phyloP scores from a whole-genome alignment of 73 alveolate species.

The Paramecium caudatum region DNA sequence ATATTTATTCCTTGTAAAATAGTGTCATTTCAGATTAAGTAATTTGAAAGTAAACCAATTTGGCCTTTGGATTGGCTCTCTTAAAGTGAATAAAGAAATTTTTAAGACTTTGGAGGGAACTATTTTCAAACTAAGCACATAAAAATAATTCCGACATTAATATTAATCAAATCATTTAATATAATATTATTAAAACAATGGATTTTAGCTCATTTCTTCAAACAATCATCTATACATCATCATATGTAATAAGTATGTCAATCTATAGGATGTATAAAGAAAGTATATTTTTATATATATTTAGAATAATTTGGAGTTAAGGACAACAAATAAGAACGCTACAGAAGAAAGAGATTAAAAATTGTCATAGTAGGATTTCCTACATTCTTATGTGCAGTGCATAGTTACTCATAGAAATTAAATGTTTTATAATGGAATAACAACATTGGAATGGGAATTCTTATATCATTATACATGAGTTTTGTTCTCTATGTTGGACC shows the following conservation, averaged over 20 bases:
- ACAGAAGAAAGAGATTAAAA: constrained; percentile 18
- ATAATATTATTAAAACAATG: no score
- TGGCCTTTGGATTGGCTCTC: constrained; percentile 36
- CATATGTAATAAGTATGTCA: constrained; percentile 32
- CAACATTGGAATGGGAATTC: constrained; percentile 15
- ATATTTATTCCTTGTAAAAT: constrained; percentile 16
- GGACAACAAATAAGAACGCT: constrained; percentile 22
- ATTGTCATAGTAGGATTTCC: constrained; percentile 42
- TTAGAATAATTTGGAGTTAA: constrained; percentile 13
- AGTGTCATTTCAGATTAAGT: neutral
- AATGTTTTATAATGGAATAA: neutral
- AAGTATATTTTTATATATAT: neutral
- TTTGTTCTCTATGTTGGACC: constrained; percentile 60
- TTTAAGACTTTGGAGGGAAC: neutral
- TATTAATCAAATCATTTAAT: no score
- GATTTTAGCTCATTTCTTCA: constrained; percentile 53
- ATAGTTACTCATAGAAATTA: constrained; percentile 16
- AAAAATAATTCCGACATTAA: constrained; percentile 43
- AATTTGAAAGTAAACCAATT: neutral
- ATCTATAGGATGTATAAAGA: constrained; percentile 52
- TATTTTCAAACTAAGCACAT: constrained; percentile 57
- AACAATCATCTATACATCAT: constrained; percentile 42
- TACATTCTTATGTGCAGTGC: constrained; percentile 21
- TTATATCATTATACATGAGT: constrained; percentile 54
- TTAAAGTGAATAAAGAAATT: constrained; percentile 15